Percentiles rank a stretch among this genome's conserved stretches.
phyloP scores from a whole-genome alignment of 2,329 filamentous ascomycete species.

The Cadophora gregata region DNA sequence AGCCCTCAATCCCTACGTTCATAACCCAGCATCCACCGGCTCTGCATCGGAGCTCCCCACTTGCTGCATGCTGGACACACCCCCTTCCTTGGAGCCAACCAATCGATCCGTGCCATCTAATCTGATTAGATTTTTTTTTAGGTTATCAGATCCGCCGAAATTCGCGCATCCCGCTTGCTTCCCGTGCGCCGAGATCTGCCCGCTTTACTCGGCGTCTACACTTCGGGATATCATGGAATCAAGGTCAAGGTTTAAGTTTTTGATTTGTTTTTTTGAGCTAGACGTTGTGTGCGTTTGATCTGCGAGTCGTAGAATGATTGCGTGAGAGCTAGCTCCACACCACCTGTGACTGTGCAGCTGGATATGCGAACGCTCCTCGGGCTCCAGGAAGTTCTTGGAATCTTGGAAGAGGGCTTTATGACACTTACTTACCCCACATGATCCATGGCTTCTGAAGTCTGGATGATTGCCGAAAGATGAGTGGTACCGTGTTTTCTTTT shows the following conservation, averaged over 20 bases:
- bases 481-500: not conserved
- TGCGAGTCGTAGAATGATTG: not conserved
- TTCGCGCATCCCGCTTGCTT: not conserved
- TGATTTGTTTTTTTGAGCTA: not conserved
- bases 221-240: not conserved
- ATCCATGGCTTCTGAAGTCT: not conserved
- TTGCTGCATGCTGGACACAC: not conserved
- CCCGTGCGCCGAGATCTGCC: not conserved
- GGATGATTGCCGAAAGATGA: not conserved
- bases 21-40: not conserved
- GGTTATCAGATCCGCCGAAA: slow-evolving; percentile 2
- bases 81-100: not conserved
- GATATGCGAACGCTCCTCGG: not conserved
- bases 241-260: not conserved
- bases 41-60: not conserved
- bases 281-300: not conserved
- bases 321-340: not conserved
- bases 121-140: slow-evolving; percentile 10
- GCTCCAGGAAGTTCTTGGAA: not conserved
- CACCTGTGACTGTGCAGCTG: not conserved
- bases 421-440: not conserved
- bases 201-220: not conserved
- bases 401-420: not conserved
- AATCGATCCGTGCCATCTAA: not conserved
- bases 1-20: not conserved